A percentile compares a stretch with the other conserved stretches of the same genome.
phyloP scores from a whole-genome alignment of 352 stramenopile genomes.

The Elongisporangium senticosum region DNA sequence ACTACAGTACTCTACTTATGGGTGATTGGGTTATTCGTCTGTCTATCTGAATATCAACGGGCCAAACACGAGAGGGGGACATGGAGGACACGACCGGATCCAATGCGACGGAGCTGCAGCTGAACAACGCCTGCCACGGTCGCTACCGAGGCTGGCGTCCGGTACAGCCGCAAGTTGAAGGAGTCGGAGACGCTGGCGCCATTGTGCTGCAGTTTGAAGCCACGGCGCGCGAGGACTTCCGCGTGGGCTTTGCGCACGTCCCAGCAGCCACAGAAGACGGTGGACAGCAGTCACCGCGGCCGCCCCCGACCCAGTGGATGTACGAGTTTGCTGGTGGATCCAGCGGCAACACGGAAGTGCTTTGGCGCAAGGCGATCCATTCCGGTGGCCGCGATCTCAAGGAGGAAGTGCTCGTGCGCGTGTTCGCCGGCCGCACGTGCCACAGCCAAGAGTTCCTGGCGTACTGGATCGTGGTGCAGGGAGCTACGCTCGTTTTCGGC shows the following conservation, averaged over 20 bases:
- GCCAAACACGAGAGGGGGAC: not conserved
- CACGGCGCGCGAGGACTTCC: slow-evolving; percentile 53
- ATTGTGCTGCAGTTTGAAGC: slow-evolving; percentile 71
- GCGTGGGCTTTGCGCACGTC: slow-evolving; percentile 52
- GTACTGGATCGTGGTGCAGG: slow-evolving; percentile 67
- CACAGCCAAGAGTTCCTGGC: slow-evolving; percentile 46
- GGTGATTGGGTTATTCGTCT: not conserved
- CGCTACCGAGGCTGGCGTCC: slow-evolving; percentile 45
- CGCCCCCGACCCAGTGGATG: slow-evolving; percentile 28
- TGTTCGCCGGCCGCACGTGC: slow-evolving; percentile 72
- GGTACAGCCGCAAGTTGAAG: not conserved
- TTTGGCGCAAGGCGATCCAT: slow-evolving; percentile 49
- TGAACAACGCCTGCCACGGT: slow-evolving; percentile 39
- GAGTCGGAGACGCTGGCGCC: slow-evolving; percentile 14
- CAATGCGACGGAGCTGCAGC: slow-evolving; percentile 24
- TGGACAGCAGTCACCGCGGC: slow-evolving; percentile 6
- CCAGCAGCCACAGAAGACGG: slow-evolving; percentile 12
- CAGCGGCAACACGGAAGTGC: slow-evolving; percentile 71
- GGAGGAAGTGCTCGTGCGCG: slow-evolving; percentile 49
- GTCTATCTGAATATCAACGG: not conserved
- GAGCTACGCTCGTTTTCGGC: slow-evolving; percentile 35
- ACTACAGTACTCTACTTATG: too few species aligned
- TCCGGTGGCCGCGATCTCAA: slow-evolving; percentile 12
- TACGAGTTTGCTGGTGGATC: slow-evolving; percentile 65
- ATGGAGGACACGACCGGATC: not conserved